These are phyloP conservation scores for Metroxylon sagu DNA, from an alignment of 176 grass and related monocot genomes.

Conservation along the genomic window DNA sequence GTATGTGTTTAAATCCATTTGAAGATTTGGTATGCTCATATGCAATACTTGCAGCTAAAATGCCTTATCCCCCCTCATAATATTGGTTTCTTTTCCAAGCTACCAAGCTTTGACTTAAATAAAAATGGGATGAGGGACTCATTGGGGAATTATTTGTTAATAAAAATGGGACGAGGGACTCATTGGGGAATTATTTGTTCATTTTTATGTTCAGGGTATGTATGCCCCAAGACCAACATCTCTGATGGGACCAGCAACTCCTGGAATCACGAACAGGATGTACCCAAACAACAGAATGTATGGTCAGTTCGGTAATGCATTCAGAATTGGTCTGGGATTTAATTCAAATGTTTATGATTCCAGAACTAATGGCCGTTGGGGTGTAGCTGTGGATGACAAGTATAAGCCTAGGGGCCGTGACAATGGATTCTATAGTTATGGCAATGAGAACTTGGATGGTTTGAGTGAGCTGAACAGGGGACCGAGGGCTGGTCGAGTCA, in stretches of 20 bases:
- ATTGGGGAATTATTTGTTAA: not conserved
- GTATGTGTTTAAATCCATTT: too few species aligned
- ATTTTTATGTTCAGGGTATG: not conserved
- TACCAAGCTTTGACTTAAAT: too few species aligned
- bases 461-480: slow-evolving; percentile 2
- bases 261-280: not conserved
- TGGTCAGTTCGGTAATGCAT: not conserved
- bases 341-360: not conserved
- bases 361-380: not conserved
- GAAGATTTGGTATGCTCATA: too few species aligned
- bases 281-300: not conserved
- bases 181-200: not conserved
- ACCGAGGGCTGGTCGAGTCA: not conserved
- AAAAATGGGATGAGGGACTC: not conserved
- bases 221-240: slow-evolving; percentile 1
- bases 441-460: slow-evolving; percentile 3
- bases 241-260: not conserved
- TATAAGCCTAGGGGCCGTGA: not conserved
- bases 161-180: slow-evolving; percentile 47
- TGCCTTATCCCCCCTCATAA: too few species aligned
- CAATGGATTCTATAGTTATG: not conserved
- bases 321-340: not conserved
- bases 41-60: too few species aligned
- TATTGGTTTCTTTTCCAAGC: too few species aligned
- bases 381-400: not conserved